A percentile compares a stretch with the other conserved stretches of the same genome.
These are phyloP conservation scores for Fermentozyma sake DNA, from an alignment of 1,139 yeast genomes.

Conservation along the genomic window DNA sequence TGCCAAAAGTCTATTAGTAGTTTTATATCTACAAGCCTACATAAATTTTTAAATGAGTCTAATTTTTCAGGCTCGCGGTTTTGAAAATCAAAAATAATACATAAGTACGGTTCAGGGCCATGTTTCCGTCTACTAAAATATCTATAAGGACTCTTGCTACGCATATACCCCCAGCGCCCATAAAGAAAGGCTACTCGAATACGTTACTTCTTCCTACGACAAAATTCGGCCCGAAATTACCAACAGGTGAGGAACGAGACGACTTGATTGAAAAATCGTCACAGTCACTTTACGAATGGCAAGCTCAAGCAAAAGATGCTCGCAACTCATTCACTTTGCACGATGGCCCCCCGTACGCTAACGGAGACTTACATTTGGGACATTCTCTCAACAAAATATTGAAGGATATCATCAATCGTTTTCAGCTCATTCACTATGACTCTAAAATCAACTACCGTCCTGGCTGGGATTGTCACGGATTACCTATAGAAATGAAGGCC, in stretches of 20 bases:
- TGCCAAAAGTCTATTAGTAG: too few relatives aligned
- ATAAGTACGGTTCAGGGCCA: too few relatives aligned
- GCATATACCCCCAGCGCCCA: too few relatives aligned
- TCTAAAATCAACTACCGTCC: slow-evolving; percentile 68
- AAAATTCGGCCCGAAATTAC: slow-evolving; percentile 38
- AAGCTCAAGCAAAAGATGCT: slow-evolving; percentile 13
- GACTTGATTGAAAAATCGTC: slow-evolving; percentile 25
- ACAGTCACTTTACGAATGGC: slow-evolving; percentile 35
- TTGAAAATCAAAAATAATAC: too few relatives aligned
- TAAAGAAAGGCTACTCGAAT: slow-evolving; percentile 17
- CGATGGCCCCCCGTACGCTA: slow-evolving; percentile 99
- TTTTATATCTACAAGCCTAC: too few relatives aligned
- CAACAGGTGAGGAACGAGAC: slow-evolving; percentile 24
- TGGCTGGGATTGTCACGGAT: slow-evolving; percentile 99
- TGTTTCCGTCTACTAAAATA: too few relatives aligned
- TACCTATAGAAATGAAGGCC: slow-evolving; percentile 91
- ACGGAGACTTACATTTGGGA: slow-evolving; percentile 89
- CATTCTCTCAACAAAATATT: slow-evolving; percentile 87
- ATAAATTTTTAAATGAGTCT: too few relatives aligned
- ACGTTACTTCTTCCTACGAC: slow-evolving; percentile 42
- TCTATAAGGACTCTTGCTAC: too few relatives aligned
- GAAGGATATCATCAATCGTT: slow-evolving; percentile 80
- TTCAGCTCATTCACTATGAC: slow-evolving; percentile 55
- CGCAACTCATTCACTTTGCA: slow-evolving; percentile 65
- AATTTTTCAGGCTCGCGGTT: too few relatives aligned